These are phyloP conservation scores for Kalmusia sp. DNA, from an alignment of 2,329 filamentous ascomycete species.

Conservation along the genomic window DNA sequence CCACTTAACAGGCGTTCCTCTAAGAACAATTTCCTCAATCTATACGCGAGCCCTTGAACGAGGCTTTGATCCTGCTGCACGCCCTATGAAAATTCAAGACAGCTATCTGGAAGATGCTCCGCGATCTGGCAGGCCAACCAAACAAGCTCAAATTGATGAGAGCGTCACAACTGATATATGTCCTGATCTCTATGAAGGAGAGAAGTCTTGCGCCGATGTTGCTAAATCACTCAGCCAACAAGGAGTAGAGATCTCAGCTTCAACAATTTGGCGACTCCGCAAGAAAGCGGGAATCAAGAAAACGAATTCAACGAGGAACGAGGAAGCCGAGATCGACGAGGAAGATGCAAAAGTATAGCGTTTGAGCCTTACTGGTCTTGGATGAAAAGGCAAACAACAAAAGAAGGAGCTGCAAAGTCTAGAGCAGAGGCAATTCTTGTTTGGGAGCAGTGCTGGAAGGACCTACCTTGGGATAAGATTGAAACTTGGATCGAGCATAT, in stretches of 20 bases:
- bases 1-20: slow-evolving; percentile 4
- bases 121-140: slow-evolving; percentile 10
- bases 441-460: slow-evolving; percentile 7
- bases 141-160: slow-evolving; percentile 9
- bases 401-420: slow-evolving; percentile 12
- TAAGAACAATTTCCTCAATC: slow-evolving; percentile 11
- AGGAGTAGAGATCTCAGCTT: not conserved
- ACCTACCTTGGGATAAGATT: slow-evolving; percentile 17
- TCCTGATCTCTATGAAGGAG: slow-evolving; percentile 13
- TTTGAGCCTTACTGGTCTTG: slow-evolving; percentile 15
- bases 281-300: slow-evolving; percentile 4
- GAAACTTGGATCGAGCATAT: slow-evolving; percentile 20
- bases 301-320: slow-evolving; percentile 4
- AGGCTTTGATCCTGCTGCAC: slow-evolving; percentile 11
- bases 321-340: too few relatives aligned
- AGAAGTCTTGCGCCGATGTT: slow-evolving; percentile 14
- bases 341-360: slow-evolving; percentile 10
- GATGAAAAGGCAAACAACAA: slow-evolving; percentile 18
- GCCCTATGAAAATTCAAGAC: slow-evolving; percentile 8
- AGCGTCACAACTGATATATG: slow-evolving; percentile 7
- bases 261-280: not conserved
- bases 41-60: slow-evolving; percentile 12
- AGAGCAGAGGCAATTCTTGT: not conserved
- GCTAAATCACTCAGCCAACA: not conserved
- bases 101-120: slow-evolving; percentile 12